These are phyloP conservation scores for Eucalyptus caleyi DNA, from an alignment of 345 rosid genomes.

Conservation along the genomic window DNA sequence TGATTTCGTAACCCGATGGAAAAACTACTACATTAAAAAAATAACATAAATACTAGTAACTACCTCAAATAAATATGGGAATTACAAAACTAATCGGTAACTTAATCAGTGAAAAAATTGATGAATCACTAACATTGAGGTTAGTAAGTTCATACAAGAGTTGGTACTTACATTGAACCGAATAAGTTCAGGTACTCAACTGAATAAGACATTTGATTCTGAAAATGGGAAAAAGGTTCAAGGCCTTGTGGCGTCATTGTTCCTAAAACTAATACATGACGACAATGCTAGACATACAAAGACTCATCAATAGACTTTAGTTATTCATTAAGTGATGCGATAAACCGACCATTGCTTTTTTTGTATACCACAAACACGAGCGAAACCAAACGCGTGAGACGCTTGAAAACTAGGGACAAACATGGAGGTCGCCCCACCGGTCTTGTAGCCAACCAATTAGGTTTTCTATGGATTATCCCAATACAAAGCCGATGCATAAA, in stretches of 20 bases:
- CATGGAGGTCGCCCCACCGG: not conserved
- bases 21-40: not conserved
- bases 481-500: not conserved
- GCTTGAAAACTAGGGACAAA: not conserved
- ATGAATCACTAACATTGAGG: not conserved
- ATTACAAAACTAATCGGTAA: not conserved
- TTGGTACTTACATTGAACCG: not conserved
- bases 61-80: not conserved
- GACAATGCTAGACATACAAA: not conserved
- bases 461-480: not conserved
- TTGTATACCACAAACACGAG: not conserved
- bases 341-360: not conserved
- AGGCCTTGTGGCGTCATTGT: not conserved
- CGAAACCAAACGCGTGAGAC: not conserved
- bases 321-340: not conserved
- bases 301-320: not conserved
- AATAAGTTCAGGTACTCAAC: not conserved
- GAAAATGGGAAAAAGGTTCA: not conserved
- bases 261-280: not conserved
- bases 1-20: not conserved
- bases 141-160: not conserved
- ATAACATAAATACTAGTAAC: not conserved
- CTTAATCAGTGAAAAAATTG: not conserved
- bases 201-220: not conserved
- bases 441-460: not conserved